Percentiles rank a stretch among this genome's conserved stretches.
Evolutionary conservation across 108 stramenopile species (phyloP).

Genomic region (Fragilaria radians): DNA sequence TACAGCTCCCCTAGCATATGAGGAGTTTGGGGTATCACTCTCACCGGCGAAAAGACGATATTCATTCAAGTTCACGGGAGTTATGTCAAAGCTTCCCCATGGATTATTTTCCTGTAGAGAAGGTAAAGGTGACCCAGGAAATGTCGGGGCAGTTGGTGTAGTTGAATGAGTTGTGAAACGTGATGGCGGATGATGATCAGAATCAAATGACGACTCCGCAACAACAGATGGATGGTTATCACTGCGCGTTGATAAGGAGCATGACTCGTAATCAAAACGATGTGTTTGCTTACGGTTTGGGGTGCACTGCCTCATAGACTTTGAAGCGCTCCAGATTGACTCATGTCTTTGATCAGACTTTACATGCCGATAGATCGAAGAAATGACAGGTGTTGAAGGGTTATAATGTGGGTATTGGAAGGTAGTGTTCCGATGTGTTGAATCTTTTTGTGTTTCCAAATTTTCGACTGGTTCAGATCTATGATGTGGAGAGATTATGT

Average conservation of each 20-base stretch:
- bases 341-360: no score
- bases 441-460: no score
- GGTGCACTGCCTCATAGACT: not conserved
- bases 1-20: constrained; percentile 12
- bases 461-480: not conserved
- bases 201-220: constrained; percentile 47
- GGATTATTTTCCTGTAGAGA: no score
- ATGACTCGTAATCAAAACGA: constrained; percentile 19
- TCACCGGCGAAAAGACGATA: no score
- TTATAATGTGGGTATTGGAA: constrained; percentile 23
- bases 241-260: constrained; percentile 27
- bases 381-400: constrained; percentile 42
- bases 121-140: no score
- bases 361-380: constrained; percentile 18
- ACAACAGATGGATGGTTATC: constrained; percentile 33
- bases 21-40: constrained; percentile 16
- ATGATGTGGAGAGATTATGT: constrained; percentile 42
- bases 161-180: constrained; percentile 23
- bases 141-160: constrained; percentile 21
- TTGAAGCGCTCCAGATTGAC: constrained; percentile 12
- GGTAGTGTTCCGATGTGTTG: constrained; percentile 6
- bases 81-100: no score
- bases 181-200: constrained; percentile 25
- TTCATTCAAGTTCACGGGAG: no score
- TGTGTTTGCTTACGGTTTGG: not conserved